Percentiles rank a stretch among this genome's conserved stretches.
phyloP scores from a whole-genome alignment of 2,329 filamentous ascomycete genomes.

The Diaporthe destruens region DNA sequence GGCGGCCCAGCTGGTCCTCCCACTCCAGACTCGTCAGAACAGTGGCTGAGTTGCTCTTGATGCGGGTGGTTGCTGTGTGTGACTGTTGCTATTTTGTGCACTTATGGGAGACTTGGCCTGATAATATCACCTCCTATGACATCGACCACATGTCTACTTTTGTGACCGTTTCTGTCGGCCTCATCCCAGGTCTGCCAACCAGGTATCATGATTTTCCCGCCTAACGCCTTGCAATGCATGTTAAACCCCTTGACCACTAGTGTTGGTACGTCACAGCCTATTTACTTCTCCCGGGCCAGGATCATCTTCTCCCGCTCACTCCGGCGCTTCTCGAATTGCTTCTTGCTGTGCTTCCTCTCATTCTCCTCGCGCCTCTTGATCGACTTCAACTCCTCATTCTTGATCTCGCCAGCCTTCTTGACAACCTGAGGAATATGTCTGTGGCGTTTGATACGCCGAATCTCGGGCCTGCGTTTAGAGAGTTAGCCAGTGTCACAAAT shows the following conservation, averaged over 20 bases:
- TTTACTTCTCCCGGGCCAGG: slow-evolving; percentile 72
- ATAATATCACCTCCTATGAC: neutral
- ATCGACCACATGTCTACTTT: neutral
- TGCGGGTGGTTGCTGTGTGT: neutral
- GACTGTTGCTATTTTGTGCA: neutral
- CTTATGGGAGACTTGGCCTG: neutral
- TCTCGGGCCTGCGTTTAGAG: slow-evolving; percentile 71
- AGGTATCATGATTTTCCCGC: slow-evolving; percentile 41
- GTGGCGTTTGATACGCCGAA: slow-evolving; percentile 89
- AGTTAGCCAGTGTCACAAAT: neutral
- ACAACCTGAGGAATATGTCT: slow-evolving; percentile 91
- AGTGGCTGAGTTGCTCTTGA: slow-evolving; percentile 5
- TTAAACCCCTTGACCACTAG: slow-evolving; percentile 1
- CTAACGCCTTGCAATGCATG: slow-evolving; percentile 43
- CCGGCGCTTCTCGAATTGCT: slow-evolving; percentile 74
- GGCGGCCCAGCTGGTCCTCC: neutral
- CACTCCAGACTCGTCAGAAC: neutral
- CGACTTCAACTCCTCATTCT: slow-evolving; percentile 85
- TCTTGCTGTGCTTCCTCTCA: slow-evolving; percentile 89
- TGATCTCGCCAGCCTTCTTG: slow-evolving; percentile 97
- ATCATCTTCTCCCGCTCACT: slow-evolving; percentile 88
- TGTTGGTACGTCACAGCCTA: neutral
- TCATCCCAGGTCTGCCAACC: slow-evolving; percentile 13
- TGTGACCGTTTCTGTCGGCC: slow-evolving; percentile 10
- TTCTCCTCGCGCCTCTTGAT: slow-evolving; percentile 96